Percentiles rank a stretch among this genome's conserved stretches.
These are phyloP conservation scores for Asterophora lycoperdoides DNA, from an alignment of 768 basidiomycete species.

Conservation along the genomic window DNA sequence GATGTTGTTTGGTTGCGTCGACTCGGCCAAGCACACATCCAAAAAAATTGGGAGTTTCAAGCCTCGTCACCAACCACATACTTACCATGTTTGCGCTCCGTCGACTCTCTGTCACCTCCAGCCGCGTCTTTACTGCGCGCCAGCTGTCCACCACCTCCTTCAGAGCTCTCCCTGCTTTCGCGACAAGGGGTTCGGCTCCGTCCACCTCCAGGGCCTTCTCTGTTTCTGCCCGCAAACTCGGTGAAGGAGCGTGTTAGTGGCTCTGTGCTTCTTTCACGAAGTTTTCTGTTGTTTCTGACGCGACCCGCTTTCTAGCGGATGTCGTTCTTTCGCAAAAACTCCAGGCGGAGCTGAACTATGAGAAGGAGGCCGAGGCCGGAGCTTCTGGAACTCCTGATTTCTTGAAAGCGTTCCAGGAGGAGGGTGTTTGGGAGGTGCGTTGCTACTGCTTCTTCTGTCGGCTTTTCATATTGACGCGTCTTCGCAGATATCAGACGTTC, in stretches of 20 bases:
- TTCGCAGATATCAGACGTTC: constrained; percentile 61
- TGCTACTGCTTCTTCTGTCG: not conserved
- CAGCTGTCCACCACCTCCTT: constrained; percentile 25
- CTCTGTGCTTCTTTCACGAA: constrained; percentile 3
- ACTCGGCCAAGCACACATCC: constrained; percentile 9
- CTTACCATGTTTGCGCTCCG: constrained; percentile 58
- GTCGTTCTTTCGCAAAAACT: constrained; percentile 71
- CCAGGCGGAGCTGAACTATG: constrained; percentile 80
- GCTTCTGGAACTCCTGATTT: constrained; percentile 58
- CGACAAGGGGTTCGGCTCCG: constrained; percentile 20
- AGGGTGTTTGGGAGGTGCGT: constrained; percentile 77
- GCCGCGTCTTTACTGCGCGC: constrained; percentile 32
- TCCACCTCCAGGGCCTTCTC: constrained; percentile 38
- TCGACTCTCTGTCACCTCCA: constrained; percentile 43
- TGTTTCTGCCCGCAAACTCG: constrained; percentile 37
- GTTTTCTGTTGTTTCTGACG: not conserved
- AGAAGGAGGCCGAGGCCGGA: constrained; percentile 54
- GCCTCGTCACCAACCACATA: not conserved
- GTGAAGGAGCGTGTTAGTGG: constrained; percentile 43
- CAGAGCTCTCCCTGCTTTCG: constrained; percentile 26
- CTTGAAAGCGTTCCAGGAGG: constrained; percentile 64
- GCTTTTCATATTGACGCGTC: not conserved
- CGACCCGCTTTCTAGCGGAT: constrained; percentile 49
- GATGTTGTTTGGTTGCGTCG: constrained; percentile 7
- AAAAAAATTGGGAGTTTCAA: constrained; percentile 12